Evolutionary conservation across 139 green algal species (phyloP), one percentile per base, ranked within the genome.

Genomic region (Eudorina sp.): DNA sequence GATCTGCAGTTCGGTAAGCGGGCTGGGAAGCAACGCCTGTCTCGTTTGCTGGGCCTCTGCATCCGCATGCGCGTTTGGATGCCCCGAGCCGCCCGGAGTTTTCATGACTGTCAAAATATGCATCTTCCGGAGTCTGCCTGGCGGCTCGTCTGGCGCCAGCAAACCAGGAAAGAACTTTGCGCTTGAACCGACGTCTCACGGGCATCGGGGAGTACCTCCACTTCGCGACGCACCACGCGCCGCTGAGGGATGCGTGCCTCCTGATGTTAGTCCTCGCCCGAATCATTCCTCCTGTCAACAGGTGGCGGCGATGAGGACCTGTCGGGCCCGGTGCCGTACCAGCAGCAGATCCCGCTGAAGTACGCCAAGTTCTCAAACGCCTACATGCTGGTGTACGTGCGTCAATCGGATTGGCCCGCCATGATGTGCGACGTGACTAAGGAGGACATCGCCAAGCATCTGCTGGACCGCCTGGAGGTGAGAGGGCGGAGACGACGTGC

Each of bases 331-430:
- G 70, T 23, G 29, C 38, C 70, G 40, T 53, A 79, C 18, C 70
- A 79, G 70, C 70, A 79, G 70, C 70, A 81, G 43, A 11, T 48
- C 16, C 80, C 80, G 13, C 82, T 88, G 55, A 78, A 89, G 48
- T n/a, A 38, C 78, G 69, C 79, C 90, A 55, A 96, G 83, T 95
- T 93, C 76, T 95, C 91, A 88, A 99, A 98, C 79, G 98, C 98
- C n/a, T 99, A 99, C 94, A 99, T 99, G 98, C 94, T 99, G 76
- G 97, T 99, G 78, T 99, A 99, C 85, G 94, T 99, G 40, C 93
- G 98, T 1, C 88, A 94, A 46, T 89, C 68, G 55, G 97, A 99
- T 91, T 98, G 96, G 96, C 45, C 94, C 6, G 74, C 91, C 64
- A 75, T 99, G 51, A 97, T 99, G 94, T 97, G 94, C 86, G 27